phyloP scores from a whole-genome alignment of 2,329 filamentous ascomycete genomes.

The Nigrograna mackinnonii region DNA sequence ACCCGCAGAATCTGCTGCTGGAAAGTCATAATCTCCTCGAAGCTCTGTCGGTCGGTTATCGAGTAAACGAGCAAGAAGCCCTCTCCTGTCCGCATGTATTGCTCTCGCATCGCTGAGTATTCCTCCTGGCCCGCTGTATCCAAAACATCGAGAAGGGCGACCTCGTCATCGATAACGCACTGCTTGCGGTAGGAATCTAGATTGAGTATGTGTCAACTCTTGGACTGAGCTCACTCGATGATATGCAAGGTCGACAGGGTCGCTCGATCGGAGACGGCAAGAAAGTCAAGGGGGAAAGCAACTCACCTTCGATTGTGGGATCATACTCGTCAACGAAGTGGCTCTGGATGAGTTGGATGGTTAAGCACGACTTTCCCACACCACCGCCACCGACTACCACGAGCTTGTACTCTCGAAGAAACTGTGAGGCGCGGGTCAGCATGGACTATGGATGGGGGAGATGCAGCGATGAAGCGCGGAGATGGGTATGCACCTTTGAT shows the following conservation, averaged over 20 bases:
- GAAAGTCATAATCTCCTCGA: constrained; percentile 98
- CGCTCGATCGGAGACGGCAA: no score
- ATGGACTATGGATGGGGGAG: constrained; percentile 1
- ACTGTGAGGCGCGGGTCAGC: constrained; percentile 42
- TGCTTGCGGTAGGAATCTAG: constrained; percentile 99
- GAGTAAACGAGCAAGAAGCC: constrained; percentile 98
- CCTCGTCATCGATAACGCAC: constrained; percentile 97
- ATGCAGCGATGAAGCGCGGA: neutral
- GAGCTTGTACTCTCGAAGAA: constrained; percentile 58
- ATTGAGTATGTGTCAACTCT: no score
- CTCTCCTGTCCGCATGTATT: constrained; percentile 99
- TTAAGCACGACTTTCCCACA: constrained; percentile 98
- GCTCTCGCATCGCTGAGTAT: constrained; percentile 98
- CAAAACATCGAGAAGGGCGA: constrained; percentile 94
- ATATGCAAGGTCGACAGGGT: no score
- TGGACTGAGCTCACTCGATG: no score
- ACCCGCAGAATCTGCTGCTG: constrained; percentile 98
- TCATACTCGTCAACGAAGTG: constrained; percentile 99
- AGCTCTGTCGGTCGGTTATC: constrained; percentile 95
- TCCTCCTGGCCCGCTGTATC: constrained; percentile 99
- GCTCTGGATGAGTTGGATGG: constrained; percentile 79
- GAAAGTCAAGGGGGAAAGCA: neutral
- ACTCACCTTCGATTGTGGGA: constrained; percentile 94
- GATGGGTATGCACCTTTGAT: constrained; percentile 35
- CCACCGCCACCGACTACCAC: constrained; percentile 98